Percentiles rank a stretch among this genome's conserved stretches.
Conservation (phyloP, 805 yeast genomes). For the Candida parachauliodes region DNA sequence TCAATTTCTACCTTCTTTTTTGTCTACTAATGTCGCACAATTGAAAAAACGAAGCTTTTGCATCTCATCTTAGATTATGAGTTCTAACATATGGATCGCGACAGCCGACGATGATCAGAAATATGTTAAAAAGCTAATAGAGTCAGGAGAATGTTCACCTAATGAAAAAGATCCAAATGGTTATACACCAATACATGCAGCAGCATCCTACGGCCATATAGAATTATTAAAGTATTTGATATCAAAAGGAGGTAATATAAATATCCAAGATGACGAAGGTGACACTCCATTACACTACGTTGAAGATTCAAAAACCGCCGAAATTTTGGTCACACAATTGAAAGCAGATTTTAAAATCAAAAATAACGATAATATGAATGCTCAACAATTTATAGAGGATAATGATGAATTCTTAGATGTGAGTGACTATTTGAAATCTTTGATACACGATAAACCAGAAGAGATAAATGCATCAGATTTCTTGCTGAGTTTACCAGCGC, state of each 20-base stretch:
- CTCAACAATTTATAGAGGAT: constrained; percentile 72
- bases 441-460: constrained; percentile 27
- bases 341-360: constrained; percentile 61
- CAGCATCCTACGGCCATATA: constrained; percentile 85
- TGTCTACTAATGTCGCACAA: constrained; percentile 1
- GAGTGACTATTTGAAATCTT: constrained; percentile 53
- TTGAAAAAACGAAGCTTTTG: background rate
- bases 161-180: constrained; percentile 88
- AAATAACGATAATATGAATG: constrained; percentile 73
- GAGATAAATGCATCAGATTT: constrained; percentile 10
- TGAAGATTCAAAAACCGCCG: constrained; percentile 68
- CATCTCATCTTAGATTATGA: constrained; percentile 20
- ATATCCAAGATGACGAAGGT: constrained; percentile 82
- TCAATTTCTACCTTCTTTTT: background rate
- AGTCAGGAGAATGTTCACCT: constrained; percentile 51
- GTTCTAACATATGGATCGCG: constrained; percentile 85
- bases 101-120: constrained; percentile 78
- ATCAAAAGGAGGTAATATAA: constrained; percentile 68
- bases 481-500: constrained; percentile 27
- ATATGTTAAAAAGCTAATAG: constrained; percentile 55
- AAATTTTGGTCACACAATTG: constrained; percentile 59
- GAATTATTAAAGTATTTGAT: constrained; percentile 62
- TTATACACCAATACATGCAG: constrained; percentile 96
- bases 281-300: constrained; percentile 94
- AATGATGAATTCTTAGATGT: constrained; percentile 83